A percentile compares a stretch with the other conserved stretches of the same genome.
phyloP scores from a whole-genome alignment of 2,329 filamentous ascomycete genomes.

The Pseudophaeomoniella oleicola region DNA sequence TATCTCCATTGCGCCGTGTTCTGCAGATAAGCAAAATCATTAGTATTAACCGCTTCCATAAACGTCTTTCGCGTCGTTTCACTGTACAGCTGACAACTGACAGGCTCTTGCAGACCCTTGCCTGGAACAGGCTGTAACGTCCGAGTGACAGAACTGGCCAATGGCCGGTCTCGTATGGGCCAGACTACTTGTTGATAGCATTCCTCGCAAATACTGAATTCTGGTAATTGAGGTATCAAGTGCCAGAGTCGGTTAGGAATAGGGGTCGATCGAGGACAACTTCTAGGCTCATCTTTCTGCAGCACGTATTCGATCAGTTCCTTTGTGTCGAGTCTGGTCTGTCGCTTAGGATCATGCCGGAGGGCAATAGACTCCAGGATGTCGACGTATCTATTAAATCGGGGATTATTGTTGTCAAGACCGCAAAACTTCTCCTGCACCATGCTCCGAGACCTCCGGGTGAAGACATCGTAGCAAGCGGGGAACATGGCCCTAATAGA shows the following conservation, averaged over 20 bases:
- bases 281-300: conserved; percentile 40
- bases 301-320: conserved; percentile 51
- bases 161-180: conserved; percentile 42
- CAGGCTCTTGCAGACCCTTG: conserved; percentile 19
- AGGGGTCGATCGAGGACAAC: conserved; percentile 53
- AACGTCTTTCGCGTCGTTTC: conserved; percentile 65
- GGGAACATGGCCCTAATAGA: conserved; percentile 63
- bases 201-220: conserved; percentile 74
- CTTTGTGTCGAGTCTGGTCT: conserved; percentile 36
- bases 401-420: conserved; percentile 47
- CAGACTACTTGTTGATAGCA: conserved; percentile 72
- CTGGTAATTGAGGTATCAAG: conserved; percentile 57
- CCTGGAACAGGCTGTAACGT: conserved; percentile 41
- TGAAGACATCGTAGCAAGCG: conserved; percentile 52
- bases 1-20: conserved; percentile 43
- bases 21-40: conserved; percentile 54
- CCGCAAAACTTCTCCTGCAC: conserved; percentile 48
- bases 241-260: conserved; percentile 58
- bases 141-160: conserved; percentile 53
- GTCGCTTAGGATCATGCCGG: conserved; percentile 19
- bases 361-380: conserved; percentile 39
- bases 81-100: conserved; percentile 67
- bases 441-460: conserved; percentile 24
- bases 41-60: conserved; percentile 45
- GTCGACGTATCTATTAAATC: conserved; percentile 43